phyloP scores from a whole-genome alignment of 1,284 basidiomycete species.

The Ustilago loliicola region DNA sequence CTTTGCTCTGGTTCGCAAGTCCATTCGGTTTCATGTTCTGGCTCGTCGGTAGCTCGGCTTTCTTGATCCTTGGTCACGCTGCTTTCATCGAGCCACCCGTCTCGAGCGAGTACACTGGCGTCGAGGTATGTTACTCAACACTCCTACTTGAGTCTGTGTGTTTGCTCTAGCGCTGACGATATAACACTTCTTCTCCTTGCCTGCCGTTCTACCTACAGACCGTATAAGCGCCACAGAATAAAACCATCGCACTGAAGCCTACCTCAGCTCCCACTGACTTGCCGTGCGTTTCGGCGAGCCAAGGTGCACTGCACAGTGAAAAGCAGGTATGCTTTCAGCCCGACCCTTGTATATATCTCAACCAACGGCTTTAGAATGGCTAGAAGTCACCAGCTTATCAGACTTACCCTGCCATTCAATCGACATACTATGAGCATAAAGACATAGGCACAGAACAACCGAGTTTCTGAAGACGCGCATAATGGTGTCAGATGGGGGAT shows the following conservation, averaged over 20 bases:
- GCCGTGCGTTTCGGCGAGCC: neutral
- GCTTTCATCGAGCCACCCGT: conserved; percentile 87
- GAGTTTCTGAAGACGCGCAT: neutral
- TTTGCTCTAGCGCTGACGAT: neutral
- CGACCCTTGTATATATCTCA: conserved; percentile 4
- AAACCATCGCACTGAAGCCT: no score
- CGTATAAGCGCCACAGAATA: neutral
- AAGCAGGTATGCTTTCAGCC: neutral
- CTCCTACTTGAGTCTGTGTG: no score
- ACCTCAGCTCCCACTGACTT: neutral
- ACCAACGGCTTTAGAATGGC: conserved; percentile 1
- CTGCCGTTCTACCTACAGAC: neutral
- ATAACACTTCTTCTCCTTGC: neutral
- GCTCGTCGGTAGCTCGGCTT: conserved; percentile 70
- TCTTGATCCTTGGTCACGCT: conserved; percentile 80
- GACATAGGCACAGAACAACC: neutral
- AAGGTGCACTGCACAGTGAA: neutral
- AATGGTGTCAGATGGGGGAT: neutral
- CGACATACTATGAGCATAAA: neutral
- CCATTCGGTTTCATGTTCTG: conserved; percentile 70
- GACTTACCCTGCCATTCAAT: neutral
- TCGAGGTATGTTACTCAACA: conserved; percentile 72
- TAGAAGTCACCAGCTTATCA: conserved; percentile 4
- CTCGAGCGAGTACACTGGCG: conserved; percentile 86
- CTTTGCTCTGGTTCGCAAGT: conserved; percentile 64